Percentiles rank a stretch among this genome's conserved stretches.
Conservation (phyloP, 306 rosid species). For the Arachis stenosperma region DNA sequence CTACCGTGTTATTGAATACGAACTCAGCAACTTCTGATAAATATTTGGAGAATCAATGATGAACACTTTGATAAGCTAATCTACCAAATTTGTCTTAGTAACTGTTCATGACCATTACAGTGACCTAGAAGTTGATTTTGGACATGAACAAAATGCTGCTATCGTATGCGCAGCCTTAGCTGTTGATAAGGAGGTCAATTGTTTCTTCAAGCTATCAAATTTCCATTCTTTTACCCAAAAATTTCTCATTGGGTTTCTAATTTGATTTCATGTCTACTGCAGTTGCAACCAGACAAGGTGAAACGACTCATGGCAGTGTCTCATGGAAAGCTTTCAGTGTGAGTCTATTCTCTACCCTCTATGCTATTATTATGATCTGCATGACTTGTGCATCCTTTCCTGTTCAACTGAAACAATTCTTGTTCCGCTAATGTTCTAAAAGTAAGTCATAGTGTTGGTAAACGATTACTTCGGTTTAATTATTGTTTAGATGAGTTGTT, state of each 20-base stretch:
- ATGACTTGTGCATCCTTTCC: conserved; percentile 12
- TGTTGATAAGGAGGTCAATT: conserved; percentile 78
- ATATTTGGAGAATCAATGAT: neutral
- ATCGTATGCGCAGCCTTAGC: conserved; percentile 66
- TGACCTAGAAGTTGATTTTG: conserved; percentile 80
- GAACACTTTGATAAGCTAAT: neutral
- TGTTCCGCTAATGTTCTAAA: neutral
- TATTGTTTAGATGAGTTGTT: neutral
- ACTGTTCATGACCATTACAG: conserved; percentile 44
- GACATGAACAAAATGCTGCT: conserved; percentile 70
- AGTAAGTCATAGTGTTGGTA: neutral
- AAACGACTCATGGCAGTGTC: conserved; percentile 68
- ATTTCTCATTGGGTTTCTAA: conserved; percentile 24
- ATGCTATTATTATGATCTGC: neutral
- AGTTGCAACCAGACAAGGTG: conserved; percentile 96
- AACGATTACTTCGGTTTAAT: neutral
- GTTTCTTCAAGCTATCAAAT: neutral
- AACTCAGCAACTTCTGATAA: neutral
- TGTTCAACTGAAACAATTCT: conserved; percentile 11
- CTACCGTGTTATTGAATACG: neutral
- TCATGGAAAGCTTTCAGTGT: conserved; percentile 76
- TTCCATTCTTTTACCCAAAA: conserved; percentile 16
- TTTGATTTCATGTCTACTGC: conserved; percentile 41
- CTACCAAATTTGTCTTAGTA: too few relatives aligned
- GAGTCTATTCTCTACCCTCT: conserved; percentile 43